These are phyloP conservation scores for Acorus calamus DNA, from an alignment of 106 monocot genomes.

Conservation along the genomic window DNA sequence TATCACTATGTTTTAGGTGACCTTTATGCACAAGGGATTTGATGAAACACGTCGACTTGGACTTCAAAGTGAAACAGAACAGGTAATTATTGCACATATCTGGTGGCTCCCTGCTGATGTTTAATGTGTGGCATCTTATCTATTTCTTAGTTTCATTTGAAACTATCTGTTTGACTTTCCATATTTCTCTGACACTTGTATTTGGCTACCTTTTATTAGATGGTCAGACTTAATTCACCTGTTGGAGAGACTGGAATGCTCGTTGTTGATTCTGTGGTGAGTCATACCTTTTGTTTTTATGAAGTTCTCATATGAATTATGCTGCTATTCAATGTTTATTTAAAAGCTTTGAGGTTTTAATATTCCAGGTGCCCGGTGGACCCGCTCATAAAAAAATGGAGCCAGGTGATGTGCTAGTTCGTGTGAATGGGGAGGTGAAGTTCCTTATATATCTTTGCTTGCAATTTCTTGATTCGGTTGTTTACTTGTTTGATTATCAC, in stretches of 20 bases:
- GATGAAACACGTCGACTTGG: slow-evolving; percentile 95
- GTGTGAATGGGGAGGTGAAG: slow-evolving; percentile 64
- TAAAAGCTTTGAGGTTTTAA: neutral
- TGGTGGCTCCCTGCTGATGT: too few relatives aligned
- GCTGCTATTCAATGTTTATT: too few relatives aligned
- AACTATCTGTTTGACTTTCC: neutral
- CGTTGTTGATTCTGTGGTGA: slow-evolving; percentile 90
- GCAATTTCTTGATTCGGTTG: too few relatives aligned
- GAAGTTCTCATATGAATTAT: too few relatives aligned
- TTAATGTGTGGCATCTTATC: neutral
- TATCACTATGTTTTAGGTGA: slow-evolving; percentile 30
- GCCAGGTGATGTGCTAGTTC: slow-evolving; percentile 84
- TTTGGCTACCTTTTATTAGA: slow-evolving; percentile 29
- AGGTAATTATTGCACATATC: slow-evolving; percentile 20
- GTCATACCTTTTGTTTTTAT: slow-evolving; percentile 8
- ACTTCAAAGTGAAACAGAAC: slow-evolving; percentile 79
- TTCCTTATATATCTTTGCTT: neutral
- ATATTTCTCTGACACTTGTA: neutral
- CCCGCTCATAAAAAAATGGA: slow-evolving; percentile 85
- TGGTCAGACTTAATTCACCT: slow-evolving; percentile 64
- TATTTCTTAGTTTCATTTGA: neutral
- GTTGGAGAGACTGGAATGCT: slow-evolving; percentile 86
- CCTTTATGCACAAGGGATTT: slow-evolving; percentile 92
- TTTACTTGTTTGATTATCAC: too few relatives aligned
- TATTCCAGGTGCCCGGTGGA: slow-evolving; percentile 82